Evolutionary conservation across 768 basidiomycete genomes (phyloP).

Genomic region (Rubroboletus satanas): DNA sequence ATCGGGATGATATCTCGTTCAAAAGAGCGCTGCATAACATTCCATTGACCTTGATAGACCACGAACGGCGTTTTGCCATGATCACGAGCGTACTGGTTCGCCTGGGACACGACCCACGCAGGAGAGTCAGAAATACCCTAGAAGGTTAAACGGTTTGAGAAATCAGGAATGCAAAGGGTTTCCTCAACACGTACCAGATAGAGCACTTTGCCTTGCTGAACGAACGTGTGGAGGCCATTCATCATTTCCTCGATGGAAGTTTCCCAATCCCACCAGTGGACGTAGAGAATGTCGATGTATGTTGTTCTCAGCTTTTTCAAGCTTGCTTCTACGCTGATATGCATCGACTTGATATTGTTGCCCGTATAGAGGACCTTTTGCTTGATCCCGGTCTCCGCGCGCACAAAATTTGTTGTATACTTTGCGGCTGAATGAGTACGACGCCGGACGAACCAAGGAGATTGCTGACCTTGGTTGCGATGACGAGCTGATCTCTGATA

Average conservation of each 20-base stretch:
- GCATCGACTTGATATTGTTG: conserved; percentile 45
- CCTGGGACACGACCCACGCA: conserved; percentile 47
- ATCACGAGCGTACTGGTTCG: conserved; percentile 48
- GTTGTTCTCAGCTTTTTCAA: conserved; percentile 26
- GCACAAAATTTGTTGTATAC: conserved; percentile 24
- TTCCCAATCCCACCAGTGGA: conserved; percentile 49
- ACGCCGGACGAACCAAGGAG: background rate
- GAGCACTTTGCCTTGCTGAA: conserved; percentile 41
- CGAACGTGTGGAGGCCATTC: conserved; percentile 40
- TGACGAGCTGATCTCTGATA: conserved; percentile 43
- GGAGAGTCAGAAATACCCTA: conserved; percentile 42
- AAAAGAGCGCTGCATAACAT: conserved; percentile 41
- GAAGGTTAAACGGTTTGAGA: background rate
- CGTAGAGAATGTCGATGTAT: conserved; percentile 56
- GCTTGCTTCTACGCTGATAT: conserved; percentile 34
- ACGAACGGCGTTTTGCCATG: conserved; percentile 49
- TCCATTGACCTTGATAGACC: conserved; percentile 49
- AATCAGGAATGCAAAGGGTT: background rate
- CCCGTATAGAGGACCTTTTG: conserved; percentile 43
- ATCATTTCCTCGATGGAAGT: conserved; percentile 45
- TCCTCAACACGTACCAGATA: conserved; percentile 30
- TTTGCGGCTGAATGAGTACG: conserved; percentile 2
- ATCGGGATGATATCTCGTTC: conserved; percentile 51
- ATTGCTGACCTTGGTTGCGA: conserved; percentile 38
- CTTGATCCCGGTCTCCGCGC: conserved; percentile 4